Evolutionary conservation across 2,329 filamentous ascomycete genomes (phyloP), one percentile per base, ranked within the genome.

Genomic region (Pseudogymnoascus sp.): DNA sequence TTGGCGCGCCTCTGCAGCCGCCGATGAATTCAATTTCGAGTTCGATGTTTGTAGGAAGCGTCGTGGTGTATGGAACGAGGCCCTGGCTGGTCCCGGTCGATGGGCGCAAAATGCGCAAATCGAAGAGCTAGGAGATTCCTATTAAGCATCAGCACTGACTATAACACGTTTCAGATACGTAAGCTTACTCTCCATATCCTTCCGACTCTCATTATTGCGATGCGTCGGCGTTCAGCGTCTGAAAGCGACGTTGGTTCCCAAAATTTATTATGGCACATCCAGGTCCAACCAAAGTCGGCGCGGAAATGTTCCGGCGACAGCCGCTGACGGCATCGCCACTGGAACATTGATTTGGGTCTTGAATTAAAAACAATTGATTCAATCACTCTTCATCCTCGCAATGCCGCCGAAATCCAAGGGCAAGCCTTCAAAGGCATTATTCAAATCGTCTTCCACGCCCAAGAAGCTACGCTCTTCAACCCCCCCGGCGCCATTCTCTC

Each of bases 401-500:
- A 56, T 56, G 50, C 50, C 50, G 26, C 50, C 50, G 28, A 56
- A 56, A 33, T 56, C 50, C 16, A 56, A 56, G 16, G 50, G 50
- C 10, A 56, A 56, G 50, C 6, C 50, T 8, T 56, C 50, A 19
- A 56, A 56, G 50, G 50, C 50, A 19, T 56, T 56, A 35, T 60
- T 60, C n/a, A 60, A 41, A 11, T 38, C 59, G 22, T 22, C 59
- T 31, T 26, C 22, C 59, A 41, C 28, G 12, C 14, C 14, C 6
- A 41, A 66, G 12, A 63, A 65, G 10, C 14, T 64, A 4, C 16
- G 61, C 5, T 37, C 66, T 40, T 50, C 65, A 41, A 41, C 62
- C 10, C 80, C 79, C 6, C 87, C 87, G 0, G 74, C 81, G 31
- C 90, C 90, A 6, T 96, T 95, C 80, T 82, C 83, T 68, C 79